Evolutionary conservation across 2,329 filamentous ascomycete genomes (phyloP).

Genomic region (Aspergillus costaricaensis): DNA sequence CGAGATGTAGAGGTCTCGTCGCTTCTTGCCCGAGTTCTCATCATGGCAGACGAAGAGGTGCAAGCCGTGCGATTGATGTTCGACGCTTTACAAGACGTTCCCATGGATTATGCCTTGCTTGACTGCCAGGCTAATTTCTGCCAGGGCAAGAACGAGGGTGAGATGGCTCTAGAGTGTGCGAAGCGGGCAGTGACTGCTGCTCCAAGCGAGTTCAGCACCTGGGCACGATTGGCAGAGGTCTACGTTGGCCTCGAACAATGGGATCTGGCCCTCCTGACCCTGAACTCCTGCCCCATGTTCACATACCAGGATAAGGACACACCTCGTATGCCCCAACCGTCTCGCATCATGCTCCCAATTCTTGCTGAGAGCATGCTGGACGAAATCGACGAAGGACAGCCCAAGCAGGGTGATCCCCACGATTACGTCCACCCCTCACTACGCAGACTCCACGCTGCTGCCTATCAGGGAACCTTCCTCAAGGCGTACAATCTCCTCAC

Average conservation of each 20-base stretch:
- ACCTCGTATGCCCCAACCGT: slow-evolving; percentile 89
- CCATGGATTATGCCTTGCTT: slow-evolving; percentile 97
- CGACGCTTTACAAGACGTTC: slow-evolving; percentile 82
- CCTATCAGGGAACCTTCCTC: slow-evolving; percentile 92
- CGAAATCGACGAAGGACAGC: slow-evolving; percentile 89
- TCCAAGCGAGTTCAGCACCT: slow-evolving; percentile 95
- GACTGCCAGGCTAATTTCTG: slow-evolving; percentile 93
- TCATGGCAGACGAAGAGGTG: slow-evolving; percentile 97
- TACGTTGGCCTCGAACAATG: slow-evolving; percentile 94
- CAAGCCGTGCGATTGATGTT: slow-evolving; percentile 86
- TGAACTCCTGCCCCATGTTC: slow-evolving; percentile 99
- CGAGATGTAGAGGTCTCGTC: slow-evolving; percentile 94
- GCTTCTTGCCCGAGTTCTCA: slow-evolving; percentile 82
- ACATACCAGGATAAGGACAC: slow-evolving; percentile 99
- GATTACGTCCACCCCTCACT: slow-evolving; percentile 88
- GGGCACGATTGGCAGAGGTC: slow-evolving; percentile 89
- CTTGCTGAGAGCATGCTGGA: slow-evolving; percentile 87
- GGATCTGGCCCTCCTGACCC: slow-evolving; percentile 89
- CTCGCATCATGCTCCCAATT: slow-evolving; percentile 82
- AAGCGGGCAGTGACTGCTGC: slow-evolving; percentile 93
- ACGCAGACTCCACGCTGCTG: slow-evolving; percentile 79
- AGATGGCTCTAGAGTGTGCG: slow-evolving; percentile 87
- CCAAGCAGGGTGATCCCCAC: slow-evolving; percentile 69
- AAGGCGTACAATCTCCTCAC: slow-evolving; percentile 93
- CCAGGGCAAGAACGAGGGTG: slow-evolving; percentile 80